These are phyloP conservation scores for Canavalia ensiformis DNA, from an alignment of 306 rosid genomes.

Conservation along the genomic window DNA sequence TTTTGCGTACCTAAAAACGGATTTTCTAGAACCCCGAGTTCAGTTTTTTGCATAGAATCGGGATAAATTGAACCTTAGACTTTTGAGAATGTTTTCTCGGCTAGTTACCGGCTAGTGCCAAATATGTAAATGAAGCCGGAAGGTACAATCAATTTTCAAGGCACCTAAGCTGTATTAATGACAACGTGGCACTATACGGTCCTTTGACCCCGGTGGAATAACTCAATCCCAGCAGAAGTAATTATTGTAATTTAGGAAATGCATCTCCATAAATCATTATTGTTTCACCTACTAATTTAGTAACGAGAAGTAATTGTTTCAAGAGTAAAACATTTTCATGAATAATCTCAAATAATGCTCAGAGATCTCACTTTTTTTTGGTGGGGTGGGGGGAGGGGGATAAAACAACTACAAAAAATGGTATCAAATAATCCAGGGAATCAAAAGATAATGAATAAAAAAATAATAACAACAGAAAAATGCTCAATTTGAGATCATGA, in stretches of 20 bases:
- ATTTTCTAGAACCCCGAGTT: not conserved
- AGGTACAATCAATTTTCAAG: constrained; percentile 31
- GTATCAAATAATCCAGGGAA: not conserved
- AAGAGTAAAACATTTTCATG: not conserved
- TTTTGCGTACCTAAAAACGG: no score
- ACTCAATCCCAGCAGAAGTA: constrained; percentile 1
- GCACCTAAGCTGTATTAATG: constrained; percentile 44
- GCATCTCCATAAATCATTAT: not conserved
- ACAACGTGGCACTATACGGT: constrained; percentile 40
- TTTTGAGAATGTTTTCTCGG: constrained; percentile 12
- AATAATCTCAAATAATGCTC: constrained; percentile 18
- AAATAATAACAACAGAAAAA: constrained; percentile 3
- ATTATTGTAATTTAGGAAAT: not conserved
- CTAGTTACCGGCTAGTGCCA: constrained; percentile 32
- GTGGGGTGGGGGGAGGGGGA: not conserved
- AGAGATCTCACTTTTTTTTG: not conserved
- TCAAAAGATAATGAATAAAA: no score
- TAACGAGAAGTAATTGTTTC: not conserved
- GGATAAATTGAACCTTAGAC: not conserved
- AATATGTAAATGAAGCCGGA: not conserved
- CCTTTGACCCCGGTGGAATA: constrained; percentile 42
- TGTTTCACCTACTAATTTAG: not conserved
- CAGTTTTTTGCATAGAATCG: not conserved
- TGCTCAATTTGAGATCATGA: not conserved
- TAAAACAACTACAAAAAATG: not conserved